Conservation (phyloP, 345 rosid species). For the Populus euphratica region DNA sequence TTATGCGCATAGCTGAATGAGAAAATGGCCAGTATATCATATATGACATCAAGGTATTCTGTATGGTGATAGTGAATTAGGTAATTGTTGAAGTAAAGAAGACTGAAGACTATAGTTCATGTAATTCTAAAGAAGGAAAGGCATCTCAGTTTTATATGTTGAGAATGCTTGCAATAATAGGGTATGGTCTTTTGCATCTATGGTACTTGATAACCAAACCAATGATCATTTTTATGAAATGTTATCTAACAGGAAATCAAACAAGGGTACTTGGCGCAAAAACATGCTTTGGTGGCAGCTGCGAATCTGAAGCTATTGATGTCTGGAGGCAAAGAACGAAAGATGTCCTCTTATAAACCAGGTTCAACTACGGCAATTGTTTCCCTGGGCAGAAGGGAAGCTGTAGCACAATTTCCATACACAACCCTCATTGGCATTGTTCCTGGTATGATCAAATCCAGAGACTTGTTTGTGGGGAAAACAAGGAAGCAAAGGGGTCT, state of each 20-base stretch:
- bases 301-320: constrained; percentile 68
- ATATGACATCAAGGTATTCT: too few relatives aligned
- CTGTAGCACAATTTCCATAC: constrained; percentile 70
- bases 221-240: background rate
- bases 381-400: constrained; percentile 70
- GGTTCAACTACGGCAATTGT: constrained; percentile 47
- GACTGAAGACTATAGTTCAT: too few relatives aligned
- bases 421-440: constrained; percentile 53
- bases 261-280: constrained; percentile 73
- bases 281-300: constrained; percentile 55
- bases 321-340: constrained; percentile 47
- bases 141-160: too few relatives aligned
- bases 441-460: constrained; percentile 79
- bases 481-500: constrained; percentile 50
- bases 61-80: too few relatives aligned
- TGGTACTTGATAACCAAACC: too few relatives aligned
- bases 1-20: background rate
- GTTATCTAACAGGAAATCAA: constrained; percentile 54
- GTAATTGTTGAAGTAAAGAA: too few relatives aligned
- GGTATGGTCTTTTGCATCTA: too few relatives aligned
- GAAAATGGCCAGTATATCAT: too few relatives aligned
- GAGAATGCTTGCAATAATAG: too few relatives aligned
- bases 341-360: constrained; percentile 51
- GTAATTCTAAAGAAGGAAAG: too few relatives aligned
- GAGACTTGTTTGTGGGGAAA: constrained; percentile 68